Conservation (phyloP, 441 rosid genomes). For the Theobroma grandiflorum region DNA sequence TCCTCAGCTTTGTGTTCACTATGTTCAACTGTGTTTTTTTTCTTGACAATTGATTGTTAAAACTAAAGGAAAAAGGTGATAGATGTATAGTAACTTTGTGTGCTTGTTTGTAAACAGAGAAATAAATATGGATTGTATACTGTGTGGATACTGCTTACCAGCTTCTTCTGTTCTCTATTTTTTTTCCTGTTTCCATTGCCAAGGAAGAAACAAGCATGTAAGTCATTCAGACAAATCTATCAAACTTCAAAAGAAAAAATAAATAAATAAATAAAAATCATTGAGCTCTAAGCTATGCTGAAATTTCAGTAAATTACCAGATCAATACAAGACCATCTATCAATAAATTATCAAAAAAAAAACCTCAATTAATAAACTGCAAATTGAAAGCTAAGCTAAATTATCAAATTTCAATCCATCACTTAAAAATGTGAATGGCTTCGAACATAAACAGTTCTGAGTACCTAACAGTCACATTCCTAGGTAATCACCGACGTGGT, state of each 20-base stretch:
- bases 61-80: conserved; percentile 37
- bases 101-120: conserved; percentile 36
- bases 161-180: neutral
- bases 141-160: neutral
- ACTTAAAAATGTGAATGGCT: too few species aligned
- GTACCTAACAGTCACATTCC: too few species aligned
- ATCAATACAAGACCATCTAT: too few species aligned
- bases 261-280: neutral
- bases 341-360: too few species aligned
- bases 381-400: neutral
- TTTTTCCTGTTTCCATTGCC: neutral
- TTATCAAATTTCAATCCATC: neutral
- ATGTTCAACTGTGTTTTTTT: conserved; percentile 21
- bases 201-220: neutral
- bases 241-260: neutral
- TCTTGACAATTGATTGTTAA: conserved; percentile 32
- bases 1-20: conserved; percentile 30
- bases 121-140: conserved; percentile 33
- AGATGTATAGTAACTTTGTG: conserved; percentile 32
- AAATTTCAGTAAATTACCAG: too few species aligned
- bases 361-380: too few species aligned
- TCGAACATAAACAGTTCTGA: too few species aligned
- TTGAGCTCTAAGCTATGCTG: neutral
- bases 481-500: too few species aligned
- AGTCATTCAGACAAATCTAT: neutral